phyloP scores from a whole-genome alignment of 1,139 yeast genomes.

The Taiozyma sp. region DNA sequence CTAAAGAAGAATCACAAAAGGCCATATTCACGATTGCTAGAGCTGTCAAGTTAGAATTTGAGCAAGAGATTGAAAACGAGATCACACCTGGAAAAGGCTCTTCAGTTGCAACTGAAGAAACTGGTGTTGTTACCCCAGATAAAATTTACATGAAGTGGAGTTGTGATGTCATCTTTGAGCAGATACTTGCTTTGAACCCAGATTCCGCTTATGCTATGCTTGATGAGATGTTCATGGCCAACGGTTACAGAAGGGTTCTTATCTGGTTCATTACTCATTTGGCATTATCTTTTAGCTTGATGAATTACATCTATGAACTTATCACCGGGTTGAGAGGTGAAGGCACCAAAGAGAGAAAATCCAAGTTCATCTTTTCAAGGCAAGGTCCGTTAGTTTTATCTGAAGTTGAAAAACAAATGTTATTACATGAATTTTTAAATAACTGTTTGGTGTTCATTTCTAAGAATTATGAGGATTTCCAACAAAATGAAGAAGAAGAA shows the following conservation, averaged over 20 bases:
- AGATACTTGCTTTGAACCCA: constrained; percentile 35
- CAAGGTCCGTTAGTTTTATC: constrained; percentile 48
- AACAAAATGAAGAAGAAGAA: constrained; percentile 4
- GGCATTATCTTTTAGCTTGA: constrained; percentile 47
- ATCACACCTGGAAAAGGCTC: constrained; percentile 17
- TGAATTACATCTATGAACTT: constrained; percentile 59
- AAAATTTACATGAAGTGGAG: constrained; percentile 44
- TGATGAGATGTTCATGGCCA: constrained; percentile 67
- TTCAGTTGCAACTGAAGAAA: constrained; percentile 1
- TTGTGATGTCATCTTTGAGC: constrained; percentile 36
- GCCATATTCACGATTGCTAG: constrained; percentile 48
- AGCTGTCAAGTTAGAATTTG: constrained; percentile 42
- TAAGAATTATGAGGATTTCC: constrained; percentile 21
- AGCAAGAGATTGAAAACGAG: constrained; percentile 24
- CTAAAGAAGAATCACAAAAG: constrained; percentile 34
- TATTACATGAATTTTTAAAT: constrained; percentile 64
- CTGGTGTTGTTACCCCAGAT: constrained; percentile 42
- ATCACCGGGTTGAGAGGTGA: constrained; percentile 51
- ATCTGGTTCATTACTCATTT: constrained; percentile 64
- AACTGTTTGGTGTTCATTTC: constrained; percentile 49
- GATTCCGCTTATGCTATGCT: constrained; percentile 48
- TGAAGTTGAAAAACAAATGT: constrained; percentile 56
- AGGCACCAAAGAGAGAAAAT: constrained; percentile 14
- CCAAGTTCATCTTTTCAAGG: constrained; percentile 45
- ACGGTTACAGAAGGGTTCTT: constrained; percentile 55